Percentiles rank a stretch among this genome's conserved stretches.
Conservation (phyloP, 139 green algal species). For the Astrephomene gubernaculifera region DNA sequence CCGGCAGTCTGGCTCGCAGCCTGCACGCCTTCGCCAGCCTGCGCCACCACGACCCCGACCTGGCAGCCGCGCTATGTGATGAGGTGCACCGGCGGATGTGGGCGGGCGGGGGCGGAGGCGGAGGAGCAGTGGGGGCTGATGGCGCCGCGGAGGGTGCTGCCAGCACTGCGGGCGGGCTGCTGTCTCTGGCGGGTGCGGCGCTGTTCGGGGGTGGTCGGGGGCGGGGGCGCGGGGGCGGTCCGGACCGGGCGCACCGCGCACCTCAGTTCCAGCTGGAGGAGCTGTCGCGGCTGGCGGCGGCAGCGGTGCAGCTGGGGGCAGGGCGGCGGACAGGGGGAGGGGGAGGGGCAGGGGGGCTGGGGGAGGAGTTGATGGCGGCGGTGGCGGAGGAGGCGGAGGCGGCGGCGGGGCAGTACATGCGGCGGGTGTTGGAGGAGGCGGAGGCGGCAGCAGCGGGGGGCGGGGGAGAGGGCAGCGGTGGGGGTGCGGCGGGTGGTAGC, state of each 20-base stretch:
- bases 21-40: constrained; percentile 17
- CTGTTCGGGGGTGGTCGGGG: constrained; percentile 5
- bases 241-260: background rate
- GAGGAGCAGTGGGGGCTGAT: background rate
- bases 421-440: background rate
- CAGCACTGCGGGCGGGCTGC: background rate
- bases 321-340: background rate
- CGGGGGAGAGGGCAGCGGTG: background rate
- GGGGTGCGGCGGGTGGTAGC: background rate
- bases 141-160: background rate
- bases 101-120: background rate
- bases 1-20: constrained; percentile 13
- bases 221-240: background rate
- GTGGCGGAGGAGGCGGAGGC: background rate
- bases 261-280: constrained; percentile 7
- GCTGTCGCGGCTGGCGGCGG: constrained; percentile 24
- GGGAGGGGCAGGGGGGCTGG: background rate
- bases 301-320: constrained; percentile 16
- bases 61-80: background rate
- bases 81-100: background rate
- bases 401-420: background rate
- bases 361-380: background rate
- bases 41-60: constrained; percentile 10
- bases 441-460: background rate
- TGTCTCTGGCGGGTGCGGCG: background rate